Evolutionary conservation across 2,329 filamentous ascomycete species (phyloP).

Genomic region (Fusarium tanahbumbuense): DNA sequence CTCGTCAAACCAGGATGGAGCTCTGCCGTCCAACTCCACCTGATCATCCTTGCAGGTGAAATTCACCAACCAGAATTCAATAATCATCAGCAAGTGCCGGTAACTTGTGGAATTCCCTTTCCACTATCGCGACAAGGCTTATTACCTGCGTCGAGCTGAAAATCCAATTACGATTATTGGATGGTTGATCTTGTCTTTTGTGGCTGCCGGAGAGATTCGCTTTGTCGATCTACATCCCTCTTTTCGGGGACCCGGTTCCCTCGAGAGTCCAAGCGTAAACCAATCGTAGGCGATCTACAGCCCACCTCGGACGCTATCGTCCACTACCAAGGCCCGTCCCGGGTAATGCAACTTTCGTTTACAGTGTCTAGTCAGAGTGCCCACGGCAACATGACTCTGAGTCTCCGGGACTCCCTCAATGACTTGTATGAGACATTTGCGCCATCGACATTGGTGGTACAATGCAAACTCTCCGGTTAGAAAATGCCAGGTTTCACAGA

Average conservation of each 20-base stretch:
- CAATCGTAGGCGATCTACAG: conserved; percentile 22
- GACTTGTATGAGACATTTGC: conserved; percentile 5
- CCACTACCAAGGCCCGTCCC: conserved; percentile 40
- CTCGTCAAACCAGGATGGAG: conserved; percentile 17
- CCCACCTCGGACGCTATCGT: conserved; percentile 33
- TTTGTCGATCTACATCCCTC: conserved; percentile 26
- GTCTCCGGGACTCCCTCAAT: background rate
- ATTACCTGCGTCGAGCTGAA: conserved; percentile 26
- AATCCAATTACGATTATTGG: conserved; percentile 9
- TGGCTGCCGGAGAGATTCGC: conserved; percentile 14
- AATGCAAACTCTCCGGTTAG: conserved; percentile 7
- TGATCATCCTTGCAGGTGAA: conserved; percentile 14
- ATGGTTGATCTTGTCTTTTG: conserved; percentile 5
- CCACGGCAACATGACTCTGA: background rate
- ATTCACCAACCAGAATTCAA: conserved; percentile 27
- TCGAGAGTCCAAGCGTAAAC: conserved; percentile 16
- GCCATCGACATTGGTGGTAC: conserved; percentile 38
- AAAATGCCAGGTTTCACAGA: background rate
- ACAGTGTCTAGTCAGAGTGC: background rate
- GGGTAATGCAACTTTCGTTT: background rate
- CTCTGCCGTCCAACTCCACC: conserved; percentile 19
- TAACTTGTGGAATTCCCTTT: conserved; percentile 12
- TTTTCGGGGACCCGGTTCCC: background rate
- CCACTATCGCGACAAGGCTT: conserved; percentile 14
- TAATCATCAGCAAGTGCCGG: conserved; percentile 33